Evolutionary conservation across 441 rosid genomes (phyloP).

Genomic region (Dalechampia spathulata): DNA sequence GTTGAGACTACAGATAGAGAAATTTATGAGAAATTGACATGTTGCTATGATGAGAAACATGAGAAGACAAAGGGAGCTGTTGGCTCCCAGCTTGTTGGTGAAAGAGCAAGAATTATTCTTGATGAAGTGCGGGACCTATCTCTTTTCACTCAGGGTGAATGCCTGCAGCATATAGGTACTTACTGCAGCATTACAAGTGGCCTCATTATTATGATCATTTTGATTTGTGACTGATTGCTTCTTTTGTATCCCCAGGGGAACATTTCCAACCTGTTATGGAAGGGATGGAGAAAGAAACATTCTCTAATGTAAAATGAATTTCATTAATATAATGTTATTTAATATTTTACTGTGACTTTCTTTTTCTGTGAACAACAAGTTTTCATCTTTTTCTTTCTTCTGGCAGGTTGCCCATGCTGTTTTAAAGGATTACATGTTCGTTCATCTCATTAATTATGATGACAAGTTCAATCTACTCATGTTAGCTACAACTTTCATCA

Average conservation of each 20-base stretch:
- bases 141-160: constrained; percentile 66
- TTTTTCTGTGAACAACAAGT: background rate
- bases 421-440: constrained; percentile 60
- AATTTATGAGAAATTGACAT: constrained; percentile 58
- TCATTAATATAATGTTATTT: background rate
- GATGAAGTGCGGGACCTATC: constrained; percentile 70
- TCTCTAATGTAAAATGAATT: constrained; percentile 37
- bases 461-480: constrained; percentile 95
- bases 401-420: constrained; percentile 78
- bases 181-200: background rate
- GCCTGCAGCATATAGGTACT: constrained; percentile 78
- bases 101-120: constrained; percentile 82
- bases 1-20: constrained; percentile 71
- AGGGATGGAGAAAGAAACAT: constrained; percentile 55
- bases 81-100: constrained; percentile 80
- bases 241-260: constrained; percentile 44
- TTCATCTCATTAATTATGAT: constrained; percentile 72
- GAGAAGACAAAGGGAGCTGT: constrained; percentile 66
- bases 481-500: constrained; percentile 35
- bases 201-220: constrained; percentile 9
- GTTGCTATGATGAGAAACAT: constrained; percentile 51
- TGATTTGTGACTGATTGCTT: constrained; percentile 11
- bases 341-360: background rate
- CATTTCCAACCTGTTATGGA: constrained; percentile 67
- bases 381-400: constrained; percentile 2